Evolutionary conservation across 352 stramenopile genomes (phyloP).

Genomic region (Phytopythium cucurbitacearum): DNA sequence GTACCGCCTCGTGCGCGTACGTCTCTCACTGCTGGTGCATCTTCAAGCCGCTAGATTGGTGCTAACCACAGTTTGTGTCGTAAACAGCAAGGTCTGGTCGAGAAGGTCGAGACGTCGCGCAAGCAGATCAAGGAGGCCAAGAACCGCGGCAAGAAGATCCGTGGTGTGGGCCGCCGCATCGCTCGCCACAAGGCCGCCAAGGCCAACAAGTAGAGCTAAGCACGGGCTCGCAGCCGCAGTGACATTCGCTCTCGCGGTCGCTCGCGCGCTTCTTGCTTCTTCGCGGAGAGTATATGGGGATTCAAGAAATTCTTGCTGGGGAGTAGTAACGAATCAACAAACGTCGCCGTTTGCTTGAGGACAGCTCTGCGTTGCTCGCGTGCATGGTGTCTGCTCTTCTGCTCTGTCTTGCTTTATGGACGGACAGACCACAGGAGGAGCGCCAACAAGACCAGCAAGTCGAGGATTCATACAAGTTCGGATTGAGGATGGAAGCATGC

Average conservation of each 20-base stretch:
- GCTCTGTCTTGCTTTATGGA: neutral
- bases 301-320: slow-evolving; percentile 49
- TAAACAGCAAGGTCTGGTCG: slow-evolving; percentile 63
- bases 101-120: slow-evolving; percentile 96
- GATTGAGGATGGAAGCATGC: neutral
- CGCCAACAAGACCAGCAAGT: no score
- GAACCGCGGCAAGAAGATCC: slow-evolving; percentile 98
- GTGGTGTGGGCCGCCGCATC: slow-evolving; percentile 96
- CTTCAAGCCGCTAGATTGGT: no score
- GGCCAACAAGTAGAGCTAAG: slow-evolving; percentile 90
- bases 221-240: slow-evolving; percentile 12
- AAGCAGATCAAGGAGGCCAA: slow-evolving; percentile 99
- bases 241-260: slow-evolving; percentile 5
- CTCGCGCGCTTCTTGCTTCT: slow-evolving; percentile 23
- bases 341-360: slow-evolving; percentile 42
- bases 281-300: slow-evolving; percentile 36
- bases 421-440: neutral
- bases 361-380: neutral
- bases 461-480: no score
- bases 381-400: neutral
- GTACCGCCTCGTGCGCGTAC: slow-evolving; percentile 91
- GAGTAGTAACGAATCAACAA: slow-evolving; percentile 54
- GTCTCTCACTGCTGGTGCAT: neutral
- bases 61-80: no score
- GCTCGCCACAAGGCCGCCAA: slow-evolving; percentile 99